Evolutionary conservation across 2,329 filamentous ascomycete species (phyloP).

Genomic region (Fusarium avenaceum): DNA sequence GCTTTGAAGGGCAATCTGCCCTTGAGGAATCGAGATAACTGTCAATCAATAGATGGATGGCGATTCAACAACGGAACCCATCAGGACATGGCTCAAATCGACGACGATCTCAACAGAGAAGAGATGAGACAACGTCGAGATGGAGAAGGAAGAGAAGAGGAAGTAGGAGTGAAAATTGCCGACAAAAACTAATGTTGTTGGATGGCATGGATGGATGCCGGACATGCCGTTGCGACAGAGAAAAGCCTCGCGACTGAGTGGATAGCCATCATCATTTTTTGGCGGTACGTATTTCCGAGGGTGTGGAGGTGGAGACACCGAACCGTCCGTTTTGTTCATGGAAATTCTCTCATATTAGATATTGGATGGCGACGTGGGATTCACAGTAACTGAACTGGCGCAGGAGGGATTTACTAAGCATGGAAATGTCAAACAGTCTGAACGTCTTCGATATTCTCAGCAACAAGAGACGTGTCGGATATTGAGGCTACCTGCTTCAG

Average conservation of each 20-base stretch:
- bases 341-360: slow-evolving; percentile 48
- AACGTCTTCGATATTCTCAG: no score
- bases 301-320: slow-evolving; percentile 49
- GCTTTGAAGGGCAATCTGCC: slow-evolving; percentile 17
- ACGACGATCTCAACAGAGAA: slow-evolving; percentile 38
- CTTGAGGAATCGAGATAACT: slow-evolving; percentile 14
- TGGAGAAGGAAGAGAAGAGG: slow-evolving; percentile 17
- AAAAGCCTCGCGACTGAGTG: slow-evolving; percentile 46
- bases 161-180: slow-evolving; percentile 24
- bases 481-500: not conserved
- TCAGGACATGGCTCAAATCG: slow-evolving; percentile 41
- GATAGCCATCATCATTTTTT: slow-evolving; percentile 38
- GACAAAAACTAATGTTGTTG: slow-evolving; percentile 33
- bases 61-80: slow-evolving; percentile 30
- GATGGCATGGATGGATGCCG: slow-evolving; percentile 39
- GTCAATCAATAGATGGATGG: slow-evolving; percentile 18
- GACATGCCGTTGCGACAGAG: slow-evolving; percentile 46
- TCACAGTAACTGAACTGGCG: slow-evolving; percentile 14
- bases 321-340: slow-evolving; percentile 41
- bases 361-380: slow-evolving; percentile 1
- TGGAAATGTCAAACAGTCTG: no score
- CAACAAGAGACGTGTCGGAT: not conserved
- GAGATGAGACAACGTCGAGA: slow-evolving; percentile 34
- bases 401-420: not conserved
- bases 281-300: slow-evolving; percentile 43